phyloP scores from a whole-genome alignment of 148 eudicot species.

The Chenopodium album region DNA sequence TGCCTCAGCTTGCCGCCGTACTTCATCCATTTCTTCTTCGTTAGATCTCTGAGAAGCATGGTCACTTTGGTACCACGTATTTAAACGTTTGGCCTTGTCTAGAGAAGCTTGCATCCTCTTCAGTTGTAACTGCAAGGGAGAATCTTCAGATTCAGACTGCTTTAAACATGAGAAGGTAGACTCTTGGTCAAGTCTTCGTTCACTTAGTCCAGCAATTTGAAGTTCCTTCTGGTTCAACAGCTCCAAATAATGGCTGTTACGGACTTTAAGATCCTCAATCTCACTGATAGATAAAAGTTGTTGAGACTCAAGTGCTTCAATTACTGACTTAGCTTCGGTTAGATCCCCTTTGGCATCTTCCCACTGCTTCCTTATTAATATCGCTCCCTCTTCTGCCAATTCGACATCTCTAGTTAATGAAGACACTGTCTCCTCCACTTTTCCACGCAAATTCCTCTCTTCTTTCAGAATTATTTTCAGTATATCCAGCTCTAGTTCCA shows the following conservation, averaged over 20 bases:
- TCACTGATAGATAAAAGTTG: constrained; percentile 59
- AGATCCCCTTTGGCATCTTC: constrained; percentile 57
- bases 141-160: constrained; percentile 39
- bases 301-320: constrained; percentile 81
- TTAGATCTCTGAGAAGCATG: constrained; percentile 51
- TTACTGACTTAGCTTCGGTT: constrained; percentile 62
- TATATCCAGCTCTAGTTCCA: constrained; percentile 86
- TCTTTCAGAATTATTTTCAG: constrained; percentile 76
- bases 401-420: constrained; percentile 49
- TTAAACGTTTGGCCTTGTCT: constrained; percentile 77
- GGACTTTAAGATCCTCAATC: constrained; percentile 65
- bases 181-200: constrained; percentile 35
- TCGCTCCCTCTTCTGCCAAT: constrained; percentile 46
- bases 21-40: constrained; percentile 86
- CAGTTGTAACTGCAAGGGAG: constrained; percentile 58
- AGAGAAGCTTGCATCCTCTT: constrained; percentile 87
- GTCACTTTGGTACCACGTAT: constrained; percentile 63
- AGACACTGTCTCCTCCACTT: constrained; percentile 42
- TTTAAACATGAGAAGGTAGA: constrained; percentile 30
- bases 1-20: constrained; percentile 83
- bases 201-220: constrained; percentile 52
- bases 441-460: constrained; percentile 51
- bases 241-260: constrained; percentile 37
- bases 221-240: constrained; percentile 51
- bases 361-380: constrained; percentile 41